These are phyloP conservation scores for Zygotorulaspora danielsina DNA, from an alignment of 805 yeast genomes.

Conservation along the genomic window DNA sequence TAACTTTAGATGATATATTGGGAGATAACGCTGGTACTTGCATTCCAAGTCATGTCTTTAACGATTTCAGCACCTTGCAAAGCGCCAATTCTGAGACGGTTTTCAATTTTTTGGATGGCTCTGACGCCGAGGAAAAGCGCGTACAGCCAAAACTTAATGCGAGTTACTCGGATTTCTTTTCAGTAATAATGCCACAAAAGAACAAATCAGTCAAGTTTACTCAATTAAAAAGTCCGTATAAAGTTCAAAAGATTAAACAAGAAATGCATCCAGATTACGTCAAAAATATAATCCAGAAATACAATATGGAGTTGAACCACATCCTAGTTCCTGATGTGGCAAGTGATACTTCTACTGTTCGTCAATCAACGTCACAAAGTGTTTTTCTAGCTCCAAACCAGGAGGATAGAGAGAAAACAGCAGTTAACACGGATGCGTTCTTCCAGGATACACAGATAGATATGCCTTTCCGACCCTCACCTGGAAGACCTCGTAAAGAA, in stretches of 20 bases:
- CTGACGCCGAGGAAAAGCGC: conserved; percentile 5
- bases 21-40: background rate
- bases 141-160: conserved; percentile 1
- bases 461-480: background rate
- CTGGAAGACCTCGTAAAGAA: conserved; percentile 12
- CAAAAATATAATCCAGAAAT: conserved; percentile 6
- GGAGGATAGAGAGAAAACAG: background rate
- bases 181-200: conserved; percentile 12
- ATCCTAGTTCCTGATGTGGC: conserved; percentile 8
- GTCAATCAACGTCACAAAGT: background rate
- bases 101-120: conserved; percentile 2
- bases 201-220: conserved; percentile 3
- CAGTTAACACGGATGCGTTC: background rate
- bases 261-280: conserved; percentile 1
- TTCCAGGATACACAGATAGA: background rate
- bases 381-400: background rate
- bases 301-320: conserved; percentile 13
- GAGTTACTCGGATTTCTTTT: conserved; percentile 4
- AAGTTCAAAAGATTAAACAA: conserved; percentile 10
- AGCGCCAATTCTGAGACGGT: background rate
- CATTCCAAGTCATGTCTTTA: conserved; percentile 1
- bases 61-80: background rate
- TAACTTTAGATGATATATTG: background rate
- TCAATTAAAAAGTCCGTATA: conserved; percentile 4
- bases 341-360: background rate